Evolutionary conservation across 306 rosid species (phyloP).

Genomic region (Glycyrrhiza uralensis): DNA sequence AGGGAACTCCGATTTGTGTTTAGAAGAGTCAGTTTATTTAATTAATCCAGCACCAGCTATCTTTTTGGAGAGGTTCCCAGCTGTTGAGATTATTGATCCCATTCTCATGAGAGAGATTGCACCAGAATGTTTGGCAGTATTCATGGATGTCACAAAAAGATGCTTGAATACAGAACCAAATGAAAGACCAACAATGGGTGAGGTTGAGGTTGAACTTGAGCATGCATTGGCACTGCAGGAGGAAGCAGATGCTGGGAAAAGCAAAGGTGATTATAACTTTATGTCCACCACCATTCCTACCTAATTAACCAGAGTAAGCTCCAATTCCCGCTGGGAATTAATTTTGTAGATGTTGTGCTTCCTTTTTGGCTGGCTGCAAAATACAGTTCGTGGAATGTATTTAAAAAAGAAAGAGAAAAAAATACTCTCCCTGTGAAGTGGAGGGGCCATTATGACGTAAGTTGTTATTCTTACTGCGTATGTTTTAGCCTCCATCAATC

Average conservation of each 20-base stretch:
- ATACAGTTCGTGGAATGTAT: not conserved
- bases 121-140: slow-evolving; percentile 15
- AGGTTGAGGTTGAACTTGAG: slow-evolving; percentile 39
- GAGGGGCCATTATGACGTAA: no score
- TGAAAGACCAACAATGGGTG: slow-evolving; percentile 34
- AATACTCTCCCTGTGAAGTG: no score
- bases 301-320: not conserved
- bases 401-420: no score
- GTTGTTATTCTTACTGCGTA: no score
- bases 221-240: slow-evolving; percentile 22
- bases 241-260: not conserved
- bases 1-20: not conserved
- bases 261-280: not conserved
- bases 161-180: not conserved
- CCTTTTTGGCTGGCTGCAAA: not conserved
- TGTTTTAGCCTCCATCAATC: no score
- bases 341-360: not conserved
- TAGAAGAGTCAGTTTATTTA: not conserved
- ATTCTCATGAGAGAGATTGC: slow-evolving; percentile 19
- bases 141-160: not conserved
- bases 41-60: not conserved
- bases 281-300: not conserved
- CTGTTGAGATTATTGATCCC: slow-evolving; percentile 13
- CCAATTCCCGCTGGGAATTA: not conserved
- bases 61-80: not conserved